Conservation (phyloP, 2,329 filamentous ascomycete genomes). For the Neospermospora avenae region DNA sequence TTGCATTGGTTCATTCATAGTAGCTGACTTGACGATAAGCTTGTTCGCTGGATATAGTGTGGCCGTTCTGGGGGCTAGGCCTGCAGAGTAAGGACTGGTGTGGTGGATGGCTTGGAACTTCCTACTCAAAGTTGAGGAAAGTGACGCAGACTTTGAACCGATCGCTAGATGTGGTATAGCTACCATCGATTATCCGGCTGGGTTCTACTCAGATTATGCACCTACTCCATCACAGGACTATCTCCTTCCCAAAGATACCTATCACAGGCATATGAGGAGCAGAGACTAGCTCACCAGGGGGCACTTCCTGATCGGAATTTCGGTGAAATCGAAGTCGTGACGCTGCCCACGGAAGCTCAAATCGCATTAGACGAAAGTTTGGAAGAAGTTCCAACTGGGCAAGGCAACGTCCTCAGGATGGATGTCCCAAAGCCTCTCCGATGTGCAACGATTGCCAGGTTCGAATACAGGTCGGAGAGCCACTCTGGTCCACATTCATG, state of each 20-base stretch:
- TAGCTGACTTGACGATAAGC: too few relatives aligned
- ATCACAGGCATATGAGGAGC: background rate
- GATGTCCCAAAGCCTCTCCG: background rate
- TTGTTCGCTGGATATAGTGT: too few relatives aligned
- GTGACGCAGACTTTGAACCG: background rate
- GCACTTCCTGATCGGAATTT: background rate
- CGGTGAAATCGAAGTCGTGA: background rate
- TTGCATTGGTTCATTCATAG: too few relatives aligned
- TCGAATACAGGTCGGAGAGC: background rate
- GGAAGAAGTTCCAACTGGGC: background rate
- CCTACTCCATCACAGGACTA: background rate
- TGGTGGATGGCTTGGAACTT: conserved; percentile 4
- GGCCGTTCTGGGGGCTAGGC: background rate
- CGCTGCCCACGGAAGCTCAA: background rate
- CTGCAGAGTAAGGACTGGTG: background rate
- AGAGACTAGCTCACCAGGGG: background rate
- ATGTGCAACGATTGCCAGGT: background rate
- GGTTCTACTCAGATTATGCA: background rate
- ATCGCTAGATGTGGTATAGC: background rate
- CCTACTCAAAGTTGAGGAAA: background rate
- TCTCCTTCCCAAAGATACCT: background rate
- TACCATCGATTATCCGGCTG: background rate
- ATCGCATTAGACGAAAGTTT: background rate
- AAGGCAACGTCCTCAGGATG: too few relatives aligned
- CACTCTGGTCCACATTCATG: conserved; percentile 4